Evolutionary conservation across 306 rosid genomes (phyloP).

Genomic region (Cucurbita maxima): DNA sequence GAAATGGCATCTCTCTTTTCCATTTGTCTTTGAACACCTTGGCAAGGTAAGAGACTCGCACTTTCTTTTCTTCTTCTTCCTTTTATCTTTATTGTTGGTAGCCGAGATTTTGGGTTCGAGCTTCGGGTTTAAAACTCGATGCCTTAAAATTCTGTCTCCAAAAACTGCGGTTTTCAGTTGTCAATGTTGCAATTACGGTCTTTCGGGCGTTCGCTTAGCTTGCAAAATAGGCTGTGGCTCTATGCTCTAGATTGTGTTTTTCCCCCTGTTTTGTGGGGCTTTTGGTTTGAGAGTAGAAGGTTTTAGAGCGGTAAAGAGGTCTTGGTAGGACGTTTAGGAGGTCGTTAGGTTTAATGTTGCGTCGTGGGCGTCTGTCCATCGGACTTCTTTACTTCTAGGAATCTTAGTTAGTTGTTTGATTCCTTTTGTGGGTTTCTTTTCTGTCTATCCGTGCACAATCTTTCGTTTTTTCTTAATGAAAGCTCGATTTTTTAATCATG

Average conservation of each 20-base stretch:
- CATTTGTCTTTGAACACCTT: conserved; percentile 56
- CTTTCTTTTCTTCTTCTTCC: too few relatives aligned
- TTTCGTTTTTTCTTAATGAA: background rate
- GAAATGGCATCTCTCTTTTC: conserved; percentile 97
- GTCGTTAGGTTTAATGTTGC: background rate
- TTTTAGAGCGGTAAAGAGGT: background rate
- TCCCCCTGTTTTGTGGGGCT: background rate
- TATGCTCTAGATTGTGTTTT: background rate
- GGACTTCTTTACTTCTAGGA: background rate
- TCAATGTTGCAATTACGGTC: background rate
- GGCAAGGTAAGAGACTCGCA: conserved; percentile 38
- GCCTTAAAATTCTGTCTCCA: background rate
- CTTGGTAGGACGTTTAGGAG: background rate
- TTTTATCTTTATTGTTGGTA: background rate
- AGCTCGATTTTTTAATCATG: too few relatives aligned
- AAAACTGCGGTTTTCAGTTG: background rate
- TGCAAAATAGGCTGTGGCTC: background rate
- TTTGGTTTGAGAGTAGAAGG: background rate
- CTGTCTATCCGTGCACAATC: background rate
- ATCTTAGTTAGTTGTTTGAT: background rate
- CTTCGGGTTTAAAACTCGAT: background rate
- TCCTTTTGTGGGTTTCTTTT: background rate
- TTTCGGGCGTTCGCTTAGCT: background rate
- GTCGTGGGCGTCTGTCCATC: background rate
- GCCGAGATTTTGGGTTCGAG: background rate